These are phyloP conservation scores for Pythium monospermum DNA, from an alignment of 352 stramenopile genomes.

Conservation along the genomic window DNA sequence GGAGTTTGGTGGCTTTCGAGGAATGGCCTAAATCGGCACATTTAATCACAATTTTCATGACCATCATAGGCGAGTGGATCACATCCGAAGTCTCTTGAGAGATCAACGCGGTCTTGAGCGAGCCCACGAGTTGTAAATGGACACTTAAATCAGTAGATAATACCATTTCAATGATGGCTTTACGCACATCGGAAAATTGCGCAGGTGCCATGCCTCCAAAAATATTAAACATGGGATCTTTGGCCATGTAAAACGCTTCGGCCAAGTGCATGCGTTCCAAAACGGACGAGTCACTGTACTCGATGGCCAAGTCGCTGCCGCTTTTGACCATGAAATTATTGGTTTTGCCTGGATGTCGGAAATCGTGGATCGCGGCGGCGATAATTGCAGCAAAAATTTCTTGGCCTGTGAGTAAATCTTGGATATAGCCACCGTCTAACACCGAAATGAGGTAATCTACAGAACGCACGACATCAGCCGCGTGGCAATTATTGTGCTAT, in stretches of 20 bases:
- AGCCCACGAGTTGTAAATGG: conserved; percentile 75
- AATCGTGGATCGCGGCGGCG: conserved; percentile 80
- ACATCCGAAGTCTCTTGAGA: conserved; percentile 70
- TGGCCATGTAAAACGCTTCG: conserved; percentile 71
- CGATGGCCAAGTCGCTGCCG: conserved; percentile 61
- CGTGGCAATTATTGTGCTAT: conserved; percentile 80
- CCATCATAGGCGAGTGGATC: conserved; percentile 71
- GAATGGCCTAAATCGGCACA: conserved; percentile 92
- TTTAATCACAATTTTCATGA: conserved; percentile 88
- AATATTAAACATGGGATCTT: conserved; percentile 69
- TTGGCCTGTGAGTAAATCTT: conserved; percentile 73
- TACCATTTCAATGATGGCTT: conserved; percentile 84
- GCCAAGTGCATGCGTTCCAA: conserved; percentile 84
- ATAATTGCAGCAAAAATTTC: conserved; percentile 79
- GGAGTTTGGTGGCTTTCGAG: conserved; percentile 75
- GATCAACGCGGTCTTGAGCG: conserved; percentile 74
- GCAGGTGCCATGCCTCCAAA: conserved; percentile 55
- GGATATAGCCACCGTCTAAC: conserved; percentile 76
- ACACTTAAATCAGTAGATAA: conserved; percentile 79
- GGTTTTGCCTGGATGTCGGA: conserved; percentile 76
- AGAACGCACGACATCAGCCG: conserved; percentile 73
- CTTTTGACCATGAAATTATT: conserved; percentile 86
- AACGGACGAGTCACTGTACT: conserved; percentile 81
- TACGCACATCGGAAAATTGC: conserved; percentile 64
- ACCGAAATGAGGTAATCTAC: conserved; percentile 80